Evolutionary conservation across 345 rosid genomes (phyloP).

Genomic region (Cardiospermum halicacabum): DNA sequence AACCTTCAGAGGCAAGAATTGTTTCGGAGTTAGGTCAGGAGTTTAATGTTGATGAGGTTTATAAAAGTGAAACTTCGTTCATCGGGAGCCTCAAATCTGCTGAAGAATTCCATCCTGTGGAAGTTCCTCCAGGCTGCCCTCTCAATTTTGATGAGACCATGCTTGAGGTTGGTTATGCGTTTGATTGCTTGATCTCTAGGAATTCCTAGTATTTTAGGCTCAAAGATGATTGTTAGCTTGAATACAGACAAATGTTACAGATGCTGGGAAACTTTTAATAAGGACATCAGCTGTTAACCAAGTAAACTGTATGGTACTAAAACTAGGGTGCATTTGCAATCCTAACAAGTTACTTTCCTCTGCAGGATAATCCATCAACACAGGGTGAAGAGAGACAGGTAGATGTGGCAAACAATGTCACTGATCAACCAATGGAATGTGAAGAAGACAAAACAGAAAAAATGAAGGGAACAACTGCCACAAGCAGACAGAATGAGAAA

Average conservation of each 20-base stretch:
- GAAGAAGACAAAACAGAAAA: constrained; percentile 33
- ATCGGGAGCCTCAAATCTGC: constrained; percentile 84
- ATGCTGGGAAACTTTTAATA: too few relatives aligned
- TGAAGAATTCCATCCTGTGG: constrained; percentile 58
- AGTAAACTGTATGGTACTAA: too few relatives aligned
- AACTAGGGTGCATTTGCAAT: not conserved
- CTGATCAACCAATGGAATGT: constrained; percentile 41
- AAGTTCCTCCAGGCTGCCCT: constrained; percentile 66
- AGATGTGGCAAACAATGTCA: constrained; percentile 18
- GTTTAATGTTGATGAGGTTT: constrained; percentile 78
- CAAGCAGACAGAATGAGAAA: constrained; percentile 63
- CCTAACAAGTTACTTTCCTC: not conserved
- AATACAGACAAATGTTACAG: not conserved
- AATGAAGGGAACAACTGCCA: constrained; percentile 32
- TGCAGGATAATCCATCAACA: constrained; percentile 35
- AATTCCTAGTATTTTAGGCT: not conserved
- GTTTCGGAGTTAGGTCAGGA: constrained; percentile 73
- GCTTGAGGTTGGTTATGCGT: constrained; percentile 56
- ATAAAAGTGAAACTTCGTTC: constrained; percentile 70
- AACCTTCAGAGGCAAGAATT: constrained; percentile 63
- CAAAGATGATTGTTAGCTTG: not conserved
- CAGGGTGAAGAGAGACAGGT: constrained; percentile 21
- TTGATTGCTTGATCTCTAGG: not conserved
- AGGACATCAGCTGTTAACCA: too few relatives aligned
- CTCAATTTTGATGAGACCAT: constrained; percentile 63